A percentile compares a stretch with the other conserved stretches of the same genome.
Conservation (phyloP, 768 basidiomycete genomes). For the Suillus alpinus region DNA sequence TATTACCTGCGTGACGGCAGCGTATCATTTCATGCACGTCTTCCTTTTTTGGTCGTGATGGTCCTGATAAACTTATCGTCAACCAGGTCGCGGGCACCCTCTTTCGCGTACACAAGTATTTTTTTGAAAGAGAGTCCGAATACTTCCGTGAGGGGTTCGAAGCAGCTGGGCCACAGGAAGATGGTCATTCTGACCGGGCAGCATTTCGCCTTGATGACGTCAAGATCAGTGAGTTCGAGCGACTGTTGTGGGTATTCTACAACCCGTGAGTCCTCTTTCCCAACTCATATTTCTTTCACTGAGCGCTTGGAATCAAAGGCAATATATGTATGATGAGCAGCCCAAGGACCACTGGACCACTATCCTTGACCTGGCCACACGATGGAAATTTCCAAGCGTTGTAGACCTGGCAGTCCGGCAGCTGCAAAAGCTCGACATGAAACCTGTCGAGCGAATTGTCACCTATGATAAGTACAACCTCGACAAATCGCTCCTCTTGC, state of each 20-base stretch:
- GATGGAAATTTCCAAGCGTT: constrained; percentile 55
- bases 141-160: constrained; percentile 28
- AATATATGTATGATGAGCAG: constrained; percentile 54
- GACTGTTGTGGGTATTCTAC: constrained; percentile 55
- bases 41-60: background rate
- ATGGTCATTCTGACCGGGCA: background rate
- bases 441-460: constrained; percentile 51
- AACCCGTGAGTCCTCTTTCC: constrained; percentile 40
- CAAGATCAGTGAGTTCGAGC: constrained; percentile 38
- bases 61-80: background rate
- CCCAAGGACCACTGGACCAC: constrained; percentile 48
- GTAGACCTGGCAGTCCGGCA: constrained; percentile 52
- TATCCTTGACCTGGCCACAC: constrained; percentile 51
- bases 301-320: constrained; percentile 29
- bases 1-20: background rate
- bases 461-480: constrained; percentile 54
- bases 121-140: constrained; percentile 35
- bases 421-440: constrained; percentile 45
- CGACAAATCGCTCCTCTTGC: constrained; percentile 46
- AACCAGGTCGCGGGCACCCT: constrained; percentile 33
- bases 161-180: background rate
- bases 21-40: background rate
- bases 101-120: constrained; percentile 35
- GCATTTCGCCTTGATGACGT: constrained; percentile 24
- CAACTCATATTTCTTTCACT: background rate